Conservation (phyloP, 768 basidiomycete species). For the Termitomyces eurrhizus region DNA sequence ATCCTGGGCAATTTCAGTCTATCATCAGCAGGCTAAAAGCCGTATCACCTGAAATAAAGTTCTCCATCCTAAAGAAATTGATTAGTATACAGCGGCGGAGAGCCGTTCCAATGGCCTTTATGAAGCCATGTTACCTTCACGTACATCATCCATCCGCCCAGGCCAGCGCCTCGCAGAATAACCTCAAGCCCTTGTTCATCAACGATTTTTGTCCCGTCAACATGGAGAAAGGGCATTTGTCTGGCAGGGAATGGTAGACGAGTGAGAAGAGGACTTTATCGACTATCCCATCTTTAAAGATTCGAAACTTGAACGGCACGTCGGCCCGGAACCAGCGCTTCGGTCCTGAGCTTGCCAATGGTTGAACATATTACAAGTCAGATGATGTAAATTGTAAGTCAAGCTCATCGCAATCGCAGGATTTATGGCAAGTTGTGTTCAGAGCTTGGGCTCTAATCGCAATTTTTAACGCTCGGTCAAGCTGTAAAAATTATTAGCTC, state of each 20-base stretch:
- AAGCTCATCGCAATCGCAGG: too few relatives aligned
- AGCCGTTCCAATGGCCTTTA: background rate
- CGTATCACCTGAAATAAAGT: conserved; percentile 58
- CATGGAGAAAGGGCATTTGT: conserved; percentile 48
- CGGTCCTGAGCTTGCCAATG: too few relatives aligned
- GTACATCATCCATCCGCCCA: conserved; percentile 82
- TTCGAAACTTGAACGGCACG: background rate
- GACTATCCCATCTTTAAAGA: background rate
- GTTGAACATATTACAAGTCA: too few relatives aligned
- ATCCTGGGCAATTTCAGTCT: conserved; percentile 37
- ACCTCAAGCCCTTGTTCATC: conserved; percentile 52
- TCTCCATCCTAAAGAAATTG: conserved; percentile 56
- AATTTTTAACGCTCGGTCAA: background rate
- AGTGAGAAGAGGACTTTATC: background rate
- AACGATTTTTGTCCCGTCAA: conserved; percentile 57
- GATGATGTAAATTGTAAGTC: background rate
- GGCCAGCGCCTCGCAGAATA: conserved; percentile 64
- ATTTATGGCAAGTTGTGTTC: too few relatives aligned
- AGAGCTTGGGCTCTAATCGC: too few relatives aligned
- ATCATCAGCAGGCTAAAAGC: background rate
- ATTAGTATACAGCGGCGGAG: background rate
- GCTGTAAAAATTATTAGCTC: background rate
- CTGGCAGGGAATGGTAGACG: background rate
- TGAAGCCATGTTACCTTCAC: background rate
- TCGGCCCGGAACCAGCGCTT: background rate